Base-by-base conservation (phyloP, 345 rosid species). In the Litchi chinensis region DNA sequence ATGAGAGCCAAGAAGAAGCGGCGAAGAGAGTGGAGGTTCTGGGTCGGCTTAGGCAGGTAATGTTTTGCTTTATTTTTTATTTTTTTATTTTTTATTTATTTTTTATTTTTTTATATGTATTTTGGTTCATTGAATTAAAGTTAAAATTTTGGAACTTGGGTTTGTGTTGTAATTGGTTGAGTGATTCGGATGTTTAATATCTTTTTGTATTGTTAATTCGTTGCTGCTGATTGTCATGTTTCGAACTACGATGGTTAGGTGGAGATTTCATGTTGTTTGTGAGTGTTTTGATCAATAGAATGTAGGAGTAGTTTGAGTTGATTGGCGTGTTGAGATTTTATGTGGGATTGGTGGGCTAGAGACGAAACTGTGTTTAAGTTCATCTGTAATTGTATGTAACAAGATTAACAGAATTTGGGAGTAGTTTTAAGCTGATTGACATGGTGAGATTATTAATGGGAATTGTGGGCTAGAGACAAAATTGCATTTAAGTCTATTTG, bases 1-100 rank as follows among this genome's bases (percentile, higher is more conserved):
- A 91, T 56, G 95, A 91, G 87, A 87, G 86, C 81, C 70, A 88
- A 68, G 93, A 86, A 71, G 92, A 91, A 82, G 83, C 86, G 21
- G 80, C 68, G 7, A 88, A 81, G 86, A 87, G 93, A 80, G 82
- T 85, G 79, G 77, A 70, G 82, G 93, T 91, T 79, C 80, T 91
- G 32, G 76, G 78, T 79, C 89, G 85, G 32, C 80, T 91, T 52
- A 82, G 83, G 41, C 83, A 83, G 92, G 94, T 85, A 80, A 78
- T 11, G 64, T 19, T 4, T 50, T 19, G 10, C 5, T 1, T n/a
- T n/a, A n/a, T 8, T 5, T 21, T 9, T 48, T 32, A 44, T 11
- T 68, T 13, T 18, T 76, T 56, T 40, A 19, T 7, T 56, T 21
- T n/a, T 6, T n/a, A n/a, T n/a, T n/a, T n/a, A n/a, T n/a, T n/a